Evolutionary conservation across 1,139 yeast genomes (phyloP).

Genomic region (Protomyces inundatus): DNA sequence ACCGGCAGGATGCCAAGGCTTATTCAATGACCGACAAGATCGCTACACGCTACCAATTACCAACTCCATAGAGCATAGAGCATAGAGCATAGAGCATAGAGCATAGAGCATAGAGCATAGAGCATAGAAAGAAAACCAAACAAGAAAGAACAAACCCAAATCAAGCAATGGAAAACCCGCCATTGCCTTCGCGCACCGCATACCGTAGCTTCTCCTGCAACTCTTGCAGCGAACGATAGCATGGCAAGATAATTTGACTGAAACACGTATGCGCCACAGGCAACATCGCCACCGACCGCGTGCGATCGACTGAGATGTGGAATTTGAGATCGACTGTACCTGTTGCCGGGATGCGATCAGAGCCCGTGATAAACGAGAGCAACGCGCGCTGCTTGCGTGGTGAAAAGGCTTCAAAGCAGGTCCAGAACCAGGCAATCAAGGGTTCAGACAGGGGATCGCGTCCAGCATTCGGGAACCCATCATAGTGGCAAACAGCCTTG

Average conservation of each 20-base stretch:
- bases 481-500: constrained; percentile 65
- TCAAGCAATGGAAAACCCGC: constrained; percentile 3
- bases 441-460: constrained; percentile 1
- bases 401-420: constrained; percentile 50
- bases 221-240: constrained; percentile 52
- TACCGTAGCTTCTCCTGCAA: constrained; percentile 52
- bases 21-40: too few species aligned
- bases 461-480: constrained; percentile 16
- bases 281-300: constrained; percentile 42
- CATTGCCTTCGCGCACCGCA: constrained; percentile 76
- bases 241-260: constrained; percentile 74
- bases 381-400: constrained; percentile 54
- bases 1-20: too few species aligned
- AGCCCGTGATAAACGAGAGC: constrained; percentile 76
- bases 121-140: too few species aligned
- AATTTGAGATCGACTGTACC: constrained; percentile 68
- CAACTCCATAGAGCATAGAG: too few species aligned
- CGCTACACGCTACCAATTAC: too few species aligned
- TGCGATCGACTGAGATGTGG: constrained; percentile 49
- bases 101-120: too few species aligned
- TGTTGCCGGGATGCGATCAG: constrained; percentile 87
- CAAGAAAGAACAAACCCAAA: too few species aligned
- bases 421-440: constrained; percentile 75
- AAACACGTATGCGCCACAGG: constrained; percentile 93
- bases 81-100: too few species aligned